These are phyloP conservation scores for Pseudocercospora crystallina DNA, from an alignment of 2,329 filamentous ascomycete genomes.

Conservation along the genomic window DNA sequence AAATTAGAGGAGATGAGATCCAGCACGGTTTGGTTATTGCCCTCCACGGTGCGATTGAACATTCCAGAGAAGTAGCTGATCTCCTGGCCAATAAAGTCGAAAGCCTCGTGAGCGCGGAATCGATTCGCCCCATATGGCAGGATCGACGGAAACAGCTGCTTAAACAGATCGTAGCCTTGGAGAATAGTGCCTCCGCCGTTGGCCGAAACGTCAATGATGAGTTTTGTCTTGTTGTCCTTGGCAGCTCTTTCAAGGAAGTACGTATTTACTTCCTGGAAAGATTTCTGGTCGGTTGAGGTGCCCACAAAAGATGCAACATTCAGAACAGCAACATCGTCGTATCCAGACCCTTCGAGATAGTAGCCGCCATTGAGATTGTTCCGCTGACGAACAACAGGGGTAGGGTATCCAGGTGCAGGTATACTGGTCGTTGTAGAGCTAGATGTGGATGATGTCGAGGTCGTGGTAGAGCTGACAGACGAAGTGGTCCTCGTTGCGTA, in stretches of 20 bases:
- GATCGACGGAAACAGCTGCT: conserved; percentile 54
- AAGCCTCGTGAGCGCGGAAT: conserved; percentile 51
- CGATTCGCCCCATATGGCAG: conserved; percentile 53
- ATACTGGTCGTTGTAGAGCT: conserved; percentile 19
- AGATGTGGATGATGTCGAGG: conserved; percentile 9
- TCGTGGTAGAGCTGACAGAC: conserved; percentile 17
- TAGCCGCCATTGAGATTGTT: conserved; percentile 49
- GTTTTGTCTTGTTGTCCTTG: conserved; percentile 55
- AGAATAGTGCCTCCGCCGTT: conserved; percentile 62
- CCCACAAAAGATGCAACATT: conserved; percentile 45
- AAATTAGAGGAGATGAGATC: conserved; percentile 43
- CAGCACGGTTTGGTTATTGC: conserved; percentile 41
- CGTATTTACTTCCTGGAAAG: conserved; percentile 44
- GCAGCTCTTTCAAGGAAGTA: conserved; percentile 46
- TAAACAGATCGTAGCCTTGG: conserved; percentile 62
- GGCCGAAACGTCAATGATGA: conserved; percentile 59
- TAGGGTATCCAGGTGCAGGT: conserved; percentile 45
- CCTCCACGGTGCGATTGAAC: conserved; percentile 32
- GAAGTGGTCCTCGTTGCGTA: conserved; percentile 16
- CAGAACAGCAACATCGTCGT: conserved; percentile 49
- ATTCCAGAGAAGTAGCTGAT: conserved; percentile 37
- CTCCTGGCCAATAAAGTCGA: conserved; percentile 46
- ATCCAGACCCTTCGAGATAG: conserved; percentile 45
- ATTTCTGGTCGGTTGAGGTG: conserved; percentile 27
- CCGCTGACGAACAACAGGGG: conserved; percentile 40